Evolutionary conservation across 1,139 yeast genomes (phyloP).

Genomic region (Debaryomyces sp.): DNA sequence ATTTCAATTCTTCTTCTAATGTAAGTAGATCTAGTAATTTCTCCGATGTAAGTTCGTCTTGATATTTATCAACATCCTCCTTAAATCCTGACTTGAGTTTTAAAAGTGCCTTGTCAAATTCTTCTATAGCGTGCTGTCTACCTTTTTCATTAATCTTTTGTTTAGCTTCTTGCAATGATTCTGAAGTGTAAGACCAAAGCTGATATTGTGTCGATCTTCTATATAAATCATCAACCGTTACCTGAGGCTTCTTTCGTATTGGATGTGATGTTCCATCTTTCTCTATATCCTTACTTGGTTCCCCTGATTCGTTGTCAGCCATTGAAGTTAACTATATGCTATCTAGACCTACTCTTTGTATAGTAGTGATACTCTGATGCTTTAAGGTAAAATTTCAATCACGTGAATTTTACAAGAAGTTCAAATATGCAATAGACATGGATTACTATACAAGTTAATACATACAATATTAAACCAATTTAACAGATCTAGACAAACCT

Average conservation of each 20-base stretch:
- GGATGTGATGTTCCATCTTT: not conserved
- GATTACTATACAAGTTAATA: constrained; percentile 1
- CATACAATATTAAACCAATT: constrained; percentile 46
- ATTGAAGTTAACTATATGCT: not conserved
- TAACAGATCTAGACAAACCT: constrained; percentile 83
- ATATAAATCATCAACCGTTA: constrained; percentile 80
- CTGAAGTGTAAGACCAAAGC: constrained; percentile 78
- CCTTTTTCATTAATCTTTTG: constrained; percentile 57
- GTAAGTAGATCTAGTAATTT: constrained; percentile 50
- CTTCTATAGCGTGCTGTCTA: constrained; percentile 39
- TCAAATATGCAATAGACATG: not conserved
- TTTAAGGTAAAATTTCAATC: not conserved
- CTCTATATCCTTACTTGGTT: not conserved
- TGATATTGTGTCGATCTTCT: constrained; percentile 84
- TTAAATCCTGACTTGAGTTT: constrained; percentile 33
- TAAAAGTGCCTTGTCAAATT: constrained; percentile 27
- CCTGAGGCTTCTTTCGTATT: constrained; percentile 21
- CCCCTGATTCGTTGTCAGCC: not conserved
- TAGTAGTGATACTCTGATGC: not conserved
- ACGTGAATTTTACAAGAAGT: not conserved
- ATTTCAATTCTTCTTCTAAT: constrained; percentile 67
- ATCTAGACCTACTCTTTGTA: not conserved
- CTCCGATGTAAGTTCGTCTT: constrained; percentile 35
- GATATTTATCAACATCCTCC: constrained; percentile 31
- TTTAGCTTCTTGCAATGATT: constrained; percentile 53